A percentile compares a stretch with the other conserved stretches of the same genome.
Evolutionary conservation across 192 early-diverging fungal genomes (phyloP).

Genomic region (Coemansia sp.): DNA sequence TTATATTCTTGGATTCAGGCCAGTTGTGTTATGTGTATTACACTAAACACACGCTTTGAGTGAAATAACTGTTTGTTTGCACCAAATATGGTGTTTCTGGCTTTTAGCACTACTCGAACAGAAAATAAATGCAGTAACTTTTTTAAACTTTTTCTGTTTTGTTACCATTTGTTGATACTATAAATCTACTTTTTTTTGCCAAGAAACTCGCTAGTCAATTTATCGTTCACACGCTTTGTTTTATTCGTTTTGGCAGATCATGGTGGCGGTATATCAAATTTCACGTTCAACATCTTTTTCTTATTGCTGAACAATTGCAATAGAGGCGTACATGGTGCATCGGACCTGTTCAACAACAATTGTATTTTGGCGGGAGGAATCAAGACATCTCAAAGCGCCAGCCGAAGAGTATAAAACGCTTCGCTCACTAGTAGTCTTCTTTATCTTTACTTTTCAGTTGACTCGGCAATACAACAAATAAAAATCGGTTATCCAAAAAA

Average conservation of each 20-base stretch:
- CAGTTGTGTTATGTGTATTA: too few relatives aligned
- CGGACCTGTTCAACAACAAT: not conserved
- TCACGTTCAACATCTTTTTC: not conserved
- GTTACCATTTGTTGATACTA: too few relatives aligned
- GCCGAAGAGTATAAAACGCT: not conserved
- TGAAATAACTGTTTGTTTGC: too few relatives aligned
- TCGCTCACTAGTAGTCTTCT: too few relatives aligned
- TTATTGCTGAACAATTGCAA: not conserved
- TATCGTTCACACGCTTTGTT: not conserved
- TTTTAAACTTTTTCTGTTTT: too few relatives aligned
- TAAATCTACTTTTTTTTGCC: too few relatives aligned
- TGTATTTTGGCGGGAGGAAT: not conserved
- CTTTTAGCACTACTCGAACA: too few relatives aligned
- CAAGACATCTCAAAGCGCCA: not conserved
- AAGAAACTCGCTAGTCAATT: not conserved
- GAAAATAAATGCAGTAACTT: too few relatives aligned
- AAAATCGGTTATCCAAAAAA: not conserved
- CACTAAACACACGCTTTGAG: too few relatives aligned
- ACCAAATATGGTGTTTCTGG: too few relatives aligned
- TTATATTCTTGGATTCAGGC: not conserved
- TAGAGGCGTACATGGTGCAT: not conserved
- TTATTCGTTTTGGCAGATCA: not conserved
- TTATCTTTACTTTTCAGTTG: too few relatives aligned
- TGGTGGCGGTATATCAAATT: not conserved
- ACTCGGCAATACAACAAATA: not conserved